Conservation (phyloP, 2,329 filamentous ascomycete species). For the Calonectria honghensis region DNA sequence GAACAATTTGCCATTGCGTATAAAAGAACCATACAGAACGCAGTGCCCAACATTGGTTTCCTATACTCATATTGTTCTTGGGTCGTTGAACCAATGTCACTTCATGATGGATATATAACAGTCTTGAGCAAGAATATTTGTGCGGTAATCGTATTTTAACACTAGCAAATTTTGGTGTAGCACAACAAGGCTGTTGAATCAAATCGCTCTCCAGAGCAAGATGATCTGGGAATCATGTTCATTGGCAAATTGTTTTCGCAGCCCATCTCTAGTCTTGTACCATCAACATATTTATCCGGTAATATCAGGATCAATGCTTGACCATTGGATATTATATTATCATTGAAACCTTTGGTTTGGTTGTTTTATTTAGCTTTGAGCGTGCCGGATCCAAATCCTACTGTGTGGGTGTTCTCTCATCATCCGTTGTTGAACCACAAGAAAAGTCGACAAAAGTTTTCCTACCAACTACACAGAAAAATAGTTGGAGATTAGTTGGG, state of each 20-base stretch:
- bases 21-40: background rate
- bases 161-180: background rate
- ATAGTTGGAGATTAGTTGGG: too few species aligned
- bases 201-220: background rate
- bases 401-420: background rate
- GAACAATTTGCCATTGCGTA: background rate
- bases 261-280: background rate
- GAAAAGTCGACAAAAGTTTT: background rate
- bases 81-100: background rate
- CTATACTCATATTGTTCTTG: background rate
- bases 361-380: background rate
- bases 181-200: background rate
- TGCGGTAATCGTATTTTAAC: background rate
- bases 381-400: background rate
- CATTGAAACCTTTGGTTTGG: background rate
- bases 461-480: too few species aligned
- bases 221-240: background rate
- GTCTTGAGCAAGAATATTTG: background rate
- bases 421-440: background rate
- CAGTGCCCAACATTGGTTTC: background rate
- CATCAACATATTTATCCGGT: background rate
- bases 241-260: background rate
- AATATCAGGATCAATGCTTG: background rate
- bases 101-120: background rate
- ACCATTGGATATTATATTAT: background rate